Evolutionary conservation across 2,329 filamentous ascomycete genomes (phyloP).

Genomic region (Nigrospora osmanthi): DNA sequence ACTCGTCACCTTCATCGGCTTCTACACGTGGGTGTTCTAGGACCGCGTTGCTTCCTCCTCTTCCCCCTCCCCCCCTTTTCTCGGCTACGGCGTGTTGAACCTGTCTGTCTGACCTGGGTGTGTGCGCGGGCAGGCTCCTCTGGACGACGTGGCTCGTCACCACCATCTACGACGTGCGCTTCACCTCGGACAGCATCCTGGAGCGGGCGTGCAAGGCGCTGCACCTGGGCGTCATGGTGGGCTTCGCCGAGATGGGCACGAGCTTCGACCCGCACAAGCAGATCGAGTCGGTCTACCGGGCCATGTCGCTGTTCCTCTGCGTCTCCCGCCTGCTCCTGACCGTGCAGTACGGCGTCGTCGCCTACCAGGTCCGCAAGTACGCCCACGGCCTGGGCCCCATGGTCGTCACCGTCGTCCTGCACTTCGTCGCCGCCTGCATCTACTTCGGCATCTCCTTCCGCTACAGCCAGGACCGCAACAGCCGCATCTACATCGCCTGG

Average conservation of each 20-base stretch:
- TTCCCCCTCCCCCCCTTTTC: too few species aligned
- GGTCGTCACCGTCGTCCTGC: slow-evolving; percentile 24
- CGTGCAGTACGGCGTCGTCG: slow-evolving; percentile 42
- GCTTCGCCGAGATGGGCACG: slow-evolving; percentile 53
- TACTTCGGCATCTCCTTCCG: slow-evolving; percentile 34
- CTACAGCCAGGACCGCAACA: slow-evolving; percentile 23
- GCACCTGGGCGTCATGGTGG: slow-evolving; percentile 58
- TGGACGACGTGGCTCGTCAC: slow-evolving; percentile 65
- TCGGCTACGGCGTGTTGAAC: slow-evolving; percentile 11
- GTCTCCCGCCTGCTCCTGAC: slow-evolving; percentile 44
- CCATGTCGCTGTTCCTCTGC: slow-evolving; percentile 39
- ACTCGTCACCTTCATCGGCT: slow-evolving; percentile 40
- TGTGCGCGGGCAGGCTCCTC: slow-evolving; percentile 33
- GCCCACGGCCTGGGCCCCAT: slow-evolving; percentile 26
- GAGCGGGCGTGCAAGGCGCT: slow-evolving; percentile 50
- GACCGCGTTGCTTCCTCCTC: too few species aligned
- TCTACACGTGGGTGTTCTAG: slow-evolving; percentile 29
- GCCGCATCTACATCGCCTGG: slow-evolving; percentile 32
- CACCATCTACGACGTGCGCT: slow-evolving; percentile 58
- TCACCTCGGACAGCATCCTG: slow-evolving; percentile 56
- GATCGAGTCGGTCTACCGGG: slow-evolving; percentile 26
- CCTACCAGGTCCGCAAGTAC: slow-evolving; percentile 33
- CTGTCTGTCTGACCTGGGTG: slow-evolving; percentile 5
- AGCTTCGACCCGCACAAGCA: slow-evolving; percentile 32
- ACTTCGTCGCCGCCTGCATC: slow-evolving; percentile 24